phyloP scores from a whole-genome alignment of 202 grass and related monocot species.

The Panicum virgatum region DNA sequence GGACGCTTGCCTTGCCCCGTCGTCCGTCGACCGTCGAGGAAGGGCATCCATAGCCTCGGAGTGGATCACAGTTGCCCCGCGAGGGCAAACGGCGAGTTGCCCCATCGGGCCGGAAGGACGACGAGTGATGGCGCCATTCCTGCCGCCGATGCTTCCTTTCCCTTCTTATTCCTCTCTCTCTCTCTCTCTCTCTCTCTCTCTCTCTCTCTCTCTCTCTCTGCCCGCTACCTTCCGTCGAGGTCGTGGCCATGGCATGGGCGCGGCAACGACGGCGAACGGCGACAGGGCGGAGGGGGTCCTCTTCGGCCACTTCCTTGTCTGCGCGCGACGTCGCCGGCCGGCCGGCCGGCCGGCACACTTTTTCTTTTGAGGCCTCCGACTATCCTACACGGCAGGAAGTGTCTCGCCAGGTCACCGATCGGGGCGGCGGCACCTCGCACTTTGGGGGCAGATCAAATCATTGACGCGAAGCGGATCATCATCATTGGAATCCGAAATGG shows the following conservation, averaged over 20 bases:
- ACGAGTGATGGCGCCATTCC: background rate
- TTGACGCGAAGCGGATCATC: background rate
- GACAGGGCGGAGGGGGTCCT: background rate
- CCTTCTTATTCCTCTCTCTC: no score
- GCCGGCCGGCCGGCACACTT: background rate
- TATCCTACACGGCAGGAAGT: constrained; percentile 6
- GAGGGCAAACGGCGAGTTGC: background rate
- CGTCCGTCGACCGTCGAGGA: no score
- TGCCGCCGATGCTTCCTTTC: no score
- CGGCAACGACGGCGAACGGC: background rate
- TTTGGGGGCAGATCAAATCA: background rate
- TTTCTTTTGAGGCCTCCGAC: background rate
- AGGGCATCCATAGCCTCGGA: background rate
- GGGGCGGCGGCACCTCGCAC: background rate
- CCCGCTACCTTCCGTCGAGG: background rate
- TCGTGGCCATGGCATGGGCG: constrained; percentile 4
- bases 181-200: no score
- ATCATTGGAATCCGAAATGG: constrained; percentile 21
- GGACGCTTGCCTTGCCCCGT: background rate
- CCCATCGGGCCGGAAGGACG: background rate
- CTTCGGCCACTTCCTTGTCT: background rate
- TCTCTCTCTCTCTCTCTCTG: no score
- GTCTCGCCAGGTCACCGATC: constrained; percentile 1
- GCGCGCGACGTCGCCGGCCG: constrained; percentile 1
- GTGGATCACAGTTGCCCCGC: background rate